These are phyloP conservation scores for Beauveria rudraprayagi DNA, from an alignment of 2,329 filamentous ascomycete genomes.

Conservation along the genomic window DNA sequence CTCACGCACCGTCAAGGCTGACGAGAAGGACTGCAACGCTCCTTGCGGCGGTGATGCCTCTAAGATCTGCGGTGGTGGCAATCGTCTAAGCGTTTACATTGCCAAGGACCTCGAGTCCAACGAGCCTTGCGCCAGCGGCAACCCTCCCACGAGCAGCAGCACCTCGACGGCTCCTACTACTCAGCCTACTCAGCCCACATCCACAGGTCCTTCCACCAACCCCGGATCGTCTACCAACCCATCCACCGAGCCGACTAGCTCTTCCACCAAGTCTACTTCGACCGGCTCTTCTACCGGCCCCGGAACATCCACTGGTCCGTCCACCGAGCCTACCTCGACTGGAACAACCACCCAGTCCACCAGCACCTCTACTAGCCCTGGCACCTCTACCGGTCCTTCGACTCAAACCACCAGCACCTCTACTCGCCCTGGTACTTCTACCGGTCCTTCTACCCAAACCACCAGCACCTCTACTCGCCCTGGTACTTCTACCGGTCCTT, in stretches of 20 bases:
- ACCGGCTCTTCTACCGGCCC: conserved; percentile 12
- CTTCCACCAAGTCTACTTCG: conserved; percentile 3
- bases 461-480: background rate
- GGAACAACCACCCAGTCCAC: conserved; percentile 11
- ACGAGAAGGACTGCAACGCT: conserved; percentile 36
- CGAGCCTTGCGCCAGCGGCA: conserved; percentile 37
- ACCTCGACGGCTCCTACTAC: conserved; percentile 9
- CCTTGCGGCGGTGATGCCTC: conserved; percentile 41
- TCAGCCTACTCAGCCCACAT: conserved; percentile 1
- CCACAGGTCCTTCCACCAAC: background rate
- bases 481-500: conserved; percentile 4
- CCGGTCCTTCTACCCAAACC: background rate
- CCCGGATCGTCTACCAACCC: background rate
- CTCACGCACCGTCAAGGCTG: conserved; percentile 35
- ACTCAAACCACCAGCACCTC: background rate
- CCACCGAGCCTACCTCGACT: background rate
- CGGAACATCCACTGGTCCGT: conserved; percentile 1
- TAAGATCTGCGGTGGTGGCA: conserved; percentile 35
- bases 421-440: conserved; percentile 6
- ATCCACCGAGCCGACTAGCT: conserved; percentile 6
- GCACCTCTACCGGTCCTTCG: conserved; percentile 6
- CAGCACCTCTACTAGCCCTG: background rate
- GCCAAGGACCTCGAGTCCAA: conserved; percentile 41
- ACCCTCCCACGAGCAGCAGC: conserved; percentile 20
- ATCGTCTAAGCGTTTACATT: conserved; percentile 37